Base-by-base conservation (phyloP, 1,284 basidiomycete species). In the Coriolopsis trogii region DNA sequence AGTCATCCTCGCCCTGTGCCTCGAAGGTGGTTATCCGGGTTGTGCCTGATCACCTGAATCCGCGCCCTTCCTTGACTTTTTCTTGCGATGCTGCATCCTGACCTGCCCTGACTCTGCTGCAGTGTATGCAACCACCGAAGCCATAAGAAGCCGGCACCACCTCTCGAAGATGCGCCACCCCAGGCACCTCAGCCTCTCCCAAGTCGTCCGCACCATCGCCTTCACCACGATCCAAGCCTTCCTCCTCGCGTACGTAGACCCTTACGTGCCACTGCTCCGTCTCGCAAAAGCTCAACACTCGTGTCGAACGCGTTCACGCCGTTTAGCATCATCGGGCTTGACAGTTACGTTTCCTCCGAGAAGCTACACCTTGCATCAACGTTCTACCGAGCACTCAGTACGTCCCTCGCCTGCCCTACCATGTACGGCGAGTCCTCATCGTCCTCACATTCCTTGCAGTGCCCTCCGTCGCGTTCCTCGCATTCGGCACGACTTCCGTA, bases 221-320 rank as follows among this genome's bases (percentile, higher is more conserved):
- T 62, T 66, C 52, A 62, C 58, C 15, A 37, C 52, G 29, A 39
- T 63, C 15, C 64, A 66, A 31, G 50, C 62, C 21, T 53, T 58
- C 37, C 51, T 56, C 28, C 55, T 63, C 40, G 49, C 60, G 64
- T 64, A 43, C 34, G 63, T 50, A 34, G 12, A 25, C 20, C 8
- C 18, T 23, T 23, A 16, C 24, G 12, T 7, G 5, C 3, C 61
- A n/a, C 10, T 53, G 54, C 36, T 53, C 53, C 37, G 46, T 60
- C 28, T 42, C 56, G 63, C 60, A 46, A 36, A 57, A 16, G 9
- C n/a, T 51, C 16, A 28, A 25, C 12, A 5, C 24, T 29, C 31
- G 33, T 25, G 40, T 7, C 15, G 15, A 9, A 12, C 13, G n/a
- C n/a, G n/a, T n/a, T n/a, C n/a, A n/a, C 15, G n/a, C 25, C 40